A percentile compares a stretch with the other conserved stretches of the same genome.
Evolutionary conservation across 345 rosid genomes (phyloP).

Genomic region (Arabidopsis suecica): DNA sequence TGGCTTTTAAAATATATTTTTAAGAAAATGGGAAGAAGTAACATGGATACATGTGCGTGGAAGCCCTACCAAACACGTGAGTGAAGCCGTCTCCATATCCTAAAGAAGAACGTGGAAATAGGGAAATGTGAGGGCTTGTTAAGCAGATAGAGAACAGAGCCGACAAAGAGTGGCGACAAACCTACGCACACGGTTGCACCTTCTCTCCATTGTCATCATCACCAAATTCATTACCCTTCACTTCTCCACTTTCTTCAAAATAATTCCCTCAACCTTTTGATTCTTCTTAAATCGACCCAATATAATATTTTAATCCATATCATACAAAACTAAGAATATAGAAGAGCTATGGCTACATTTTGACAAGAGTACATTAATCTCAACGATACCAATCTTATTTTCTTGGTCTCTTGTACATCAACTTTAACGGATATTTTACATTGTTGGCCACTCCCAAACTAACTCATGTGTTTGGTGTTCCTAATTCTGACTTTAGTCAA

Average conservation of each 20-base stretch:
- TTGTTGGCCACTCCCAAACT: background rate
- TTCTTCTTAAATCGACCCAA: background rate
- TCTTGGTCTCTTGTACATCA: background rate
- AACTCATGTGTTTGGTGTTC: background rate
- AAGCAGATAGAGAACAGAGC: slow-evolving; percentile 16
- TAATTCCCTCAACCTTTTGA: background rate
- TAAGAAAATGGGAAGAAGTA: slow-evolving; percentile 28
- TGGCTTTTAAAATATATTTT: background rate
- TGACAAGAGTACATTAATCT: background rate
- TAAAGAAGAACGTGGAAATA: background rate
- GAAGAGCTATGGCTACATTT: background rate
- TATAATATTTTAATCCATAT: background rate
- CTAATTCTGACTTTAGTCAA: background rate
- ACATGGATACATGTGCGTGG: slow-evolving; percentile 43
- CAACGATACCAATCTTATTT: background rate
- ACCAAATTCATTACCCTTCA: slow-evolving; percentile 6
- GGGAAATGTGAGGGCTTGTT: slow-evolving; percentile 32
- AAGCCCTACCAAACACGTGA: slow-evolving; percentile 42
- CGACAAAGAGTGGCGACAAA: slow-evolving; percentile 47
- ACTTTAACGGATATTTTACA: background rate
- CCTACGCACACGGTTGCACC: slow-evolving; percentile 44
- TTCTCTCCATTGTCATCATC: slow-evolving; percentile 36
- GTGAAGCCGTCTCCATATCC: slow-evolving; percentile 29
- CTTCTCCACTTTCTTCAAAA: background rate
- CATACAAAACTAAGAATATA: background rate